Base-by-base conservation (phyloP, 2,329 filamentous ascomycete genomes). In the Aspergillus unguis region DNA sequence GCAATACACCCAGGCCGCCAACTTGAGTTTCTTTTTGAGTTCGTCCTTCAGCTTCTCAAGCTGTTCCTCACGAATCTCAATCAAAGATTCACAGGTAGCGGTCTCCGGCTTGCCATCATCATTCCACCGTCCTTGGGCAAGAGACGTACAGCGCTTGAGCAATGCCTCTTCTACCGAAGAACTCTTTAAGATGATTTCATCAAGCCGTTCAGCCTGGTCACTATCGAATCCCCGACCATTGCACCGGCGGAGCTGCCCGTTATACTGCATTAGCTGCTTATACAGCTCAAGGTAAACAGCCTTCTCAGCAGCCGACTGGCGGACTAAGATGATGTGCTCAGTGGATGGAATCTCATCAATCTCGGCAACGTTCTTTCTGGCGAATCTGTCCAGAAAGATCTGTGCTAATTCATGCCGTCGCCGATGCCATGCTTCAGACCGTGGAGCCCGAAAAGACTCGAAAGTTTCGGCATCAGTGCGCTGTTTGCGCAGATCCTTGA, bases 231-330 rank as follows among this genome's bases (percentile, higher is more conserved):
- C 62, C 33, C 57, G 60, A 10, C 58, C 56, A 40, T 58, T 58
- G 41, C 59, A 61, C 37, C 58, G 58, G 25, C 65, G 62, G 41
- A 66, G 54, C 33, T 73, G 69, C 71, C 83, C 80, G 28, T 78
- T 75, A 5, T 77, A 71, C 0, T 78, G 73, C 43, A 77, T 77
- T 1, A 84, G 59, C 41, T 80, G 75, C 50, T 81, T 77, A 4
- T 78, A 78, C 0, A 84, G 67, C 58, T 84, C 81, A 0, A 78
- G 68, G 58, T 85, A 85, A 1, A 80, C 66, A 1, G 74, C 74
- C 28, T 71, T 71, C 55, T 86, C 82, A 0, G 71, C 74, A 1
- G 76, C 63, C 5, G 74, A 71, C 2, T 81, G 69, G 0, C 66
- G 56, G 1, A 81, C 63, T 0, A 77, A 67, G 17, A 74, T 55